Percentiles rank a stretch among this genome's conserved stretches.
Conservation (phyloP, 2,329 filamentous ascomycete species). For the Pyrenophora graminea region DNA sequence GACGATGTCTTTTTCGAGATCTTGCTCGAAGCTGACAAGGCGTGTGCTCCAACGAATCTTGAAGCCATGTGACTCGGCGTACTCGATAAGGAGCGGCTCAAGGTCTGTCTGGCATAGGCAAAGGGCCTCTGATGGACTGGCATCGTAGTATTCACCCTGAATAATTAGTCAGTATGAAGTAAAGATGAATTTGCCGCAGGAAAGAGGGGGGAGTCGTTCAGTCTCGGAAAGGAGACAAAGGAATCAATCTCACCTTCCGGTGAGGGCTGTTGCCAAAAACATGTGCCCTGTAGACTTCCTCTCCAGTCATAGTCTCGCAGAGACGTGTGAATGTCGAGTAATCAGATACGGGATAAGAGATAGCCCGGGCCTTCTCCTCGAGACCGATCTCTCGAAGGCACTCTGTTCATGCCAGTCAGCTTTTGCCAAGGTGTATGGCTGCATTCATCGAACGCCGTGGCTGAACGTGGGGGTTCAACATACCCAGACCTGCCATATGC, state of each 20-base stretch:
- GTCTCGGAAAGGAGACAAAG: too few relatives aligned
- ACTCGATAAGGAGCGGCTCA: constrained; percentile 4
- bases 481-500: constrained; percentile 10
- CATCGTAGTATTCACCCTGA: constrained; percentile 7
- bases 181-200: too few relatives aligned
- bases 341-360: constrained; percentile 3
- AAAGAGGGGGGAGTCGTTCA: too few relatives aligned
- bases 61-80: background rate
- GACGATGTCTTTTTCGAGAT: background rate
- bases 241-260: constrained; percentile 3
- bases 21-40: constrained; percentile 4
- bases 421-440: background rate
- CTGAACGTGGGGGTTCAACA: background rate
- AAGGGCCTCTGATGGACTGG: constrained; percentile 7
- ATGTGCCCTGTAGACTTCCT: constrained; percentile 6
- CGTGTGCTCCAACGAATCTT: background rate
- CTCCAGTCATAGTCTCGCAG: constrained; percentile 5
- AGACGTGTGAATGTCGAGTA: constrained; percentile 6
- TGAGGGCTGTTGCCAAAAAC: constrained; percentile 9
- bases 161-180: background rate
- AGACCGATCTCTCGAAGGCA: constrained; percentile 8
- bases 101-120: constrained; percentile 9
- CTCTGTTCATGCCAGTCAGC: background rate
- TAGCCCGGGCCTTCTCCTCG: constrained; percentile 2
- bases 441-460: too few relatives aligned